These are phyloP conservation scores for Pichiaceae sp. DNA, from an alignment of 1,139 yeast genomes.

Conservation along the genomic window DNA sequence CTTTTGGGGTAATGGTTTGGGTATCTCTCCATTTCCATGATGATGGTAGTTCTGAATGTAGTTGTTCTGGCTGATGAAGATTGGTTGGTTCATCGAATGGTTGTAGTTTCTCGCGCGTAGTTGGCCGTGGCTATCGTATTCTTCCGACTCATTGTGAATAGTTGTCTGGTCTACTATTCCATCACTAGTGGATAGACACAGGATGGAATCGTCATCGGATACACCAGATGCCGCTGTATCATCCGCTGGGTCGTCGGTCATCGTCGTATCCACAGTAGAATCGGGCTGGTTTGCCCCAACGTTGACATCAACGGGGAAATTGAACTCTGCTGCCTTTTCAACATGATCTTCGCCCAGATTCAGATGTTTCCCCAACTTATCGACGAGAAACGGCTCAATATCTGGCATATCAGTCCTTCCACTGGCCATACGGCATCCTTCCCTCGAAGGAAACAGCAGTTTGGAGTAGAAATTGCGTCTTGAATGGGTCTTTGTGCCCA, in stretches of 20 bases:
- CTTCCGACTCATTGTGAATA: no score
- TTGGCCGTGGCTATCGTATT: neutral
- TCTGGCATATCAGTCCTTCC: neutral
- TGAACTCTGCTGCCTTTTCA: no score
- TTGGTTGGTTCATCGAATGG: neutral
- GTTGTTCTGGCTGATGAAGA: constrained; percentile 4
- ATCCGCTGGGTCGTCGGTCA: no score
- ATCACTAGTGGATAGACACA: neutral
- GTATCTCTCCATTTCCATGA: constrained; percentile 8
- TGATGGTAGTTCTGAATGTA: constrained; percentile 7
- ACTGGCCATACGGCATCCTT: neutral
- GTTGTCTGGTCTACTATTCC: neutral
- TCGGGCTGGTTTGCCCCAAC: no score
- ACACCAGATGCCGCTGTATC: no score
- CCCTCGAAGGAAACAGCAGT: neutral
- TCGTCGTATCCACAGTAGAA: no score
- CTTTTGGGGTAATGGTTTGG: neutral
- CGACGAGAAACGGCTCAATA: neutral
- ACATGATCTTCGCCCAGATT: neutral
- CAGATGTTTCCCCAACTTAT: no score
- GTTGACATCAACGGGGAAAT: no score
- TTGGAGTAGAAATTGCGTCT: neutral
- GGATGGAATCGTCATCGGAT: neutral
- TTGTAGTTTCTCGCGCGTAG: neutral
- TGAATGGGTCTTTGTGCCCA: no score